Base-by-base conservation (phyloP, 148 eudicot species). In the Spergularia marina region DNA sequence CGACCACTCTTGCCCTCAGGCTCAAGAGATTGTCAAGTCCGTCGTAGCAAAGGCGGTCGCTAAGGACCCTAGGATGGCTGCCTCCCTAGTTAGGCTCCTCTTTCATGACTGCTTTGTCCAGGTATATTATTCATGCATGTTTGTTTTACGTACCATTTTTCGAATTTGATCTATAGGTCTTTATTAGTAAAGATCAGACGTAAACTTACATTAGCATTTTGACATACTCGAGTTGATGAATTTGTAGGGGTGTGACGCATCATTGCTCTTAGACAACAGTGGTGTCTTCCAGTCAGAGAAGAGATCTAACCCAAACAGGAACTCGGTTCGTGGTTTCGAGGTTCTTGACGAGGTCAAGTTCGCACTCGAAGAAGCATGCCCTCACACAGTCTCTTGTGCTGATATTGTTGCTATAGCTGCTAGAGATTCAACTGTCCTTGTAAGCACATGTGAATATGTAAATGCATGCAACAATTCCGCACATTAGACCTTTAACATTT, bases 91-190 rank as follows among this genome's bases (percentile, higher is more conserved):
- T 30, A 78, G 90, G 83, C 86, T 87, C 60, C 86, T 81, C 72
- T 87, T 87, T 63, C 90, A 87, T 25, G 90, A 87, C 71, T 85
- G 90, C 81, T 87, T 87, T 70, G 90, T 87, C 70, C 78, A 87
- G 85, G 90, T 85, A 39, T 59, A 12, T 21, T 61, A 23, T 23
- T 23, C 25, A 23, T 23, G 25, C 25, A 23, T 30, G 36, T 30
- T 30, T 30, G 36, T 30, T 30, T 30, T 30, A 30, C 36, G 36
- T 30, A 30, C 36, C 36, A 0, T 21, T 23, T 47, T 74, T 10
- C 4, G 34, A 13, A 25, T n/a, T 53, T 23, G 25, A 23, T 23
- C 1, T 14, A 6, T 36, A 4, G 16, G 5, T 30, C 36, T 30
- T 30, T 3, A 30, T 30, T 30, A 30, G 36, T 30, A 30, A 30